Base-by-base conservation (phyloP, 352 stramenopile genomes). In the Phytophthora melonis region DNA sequence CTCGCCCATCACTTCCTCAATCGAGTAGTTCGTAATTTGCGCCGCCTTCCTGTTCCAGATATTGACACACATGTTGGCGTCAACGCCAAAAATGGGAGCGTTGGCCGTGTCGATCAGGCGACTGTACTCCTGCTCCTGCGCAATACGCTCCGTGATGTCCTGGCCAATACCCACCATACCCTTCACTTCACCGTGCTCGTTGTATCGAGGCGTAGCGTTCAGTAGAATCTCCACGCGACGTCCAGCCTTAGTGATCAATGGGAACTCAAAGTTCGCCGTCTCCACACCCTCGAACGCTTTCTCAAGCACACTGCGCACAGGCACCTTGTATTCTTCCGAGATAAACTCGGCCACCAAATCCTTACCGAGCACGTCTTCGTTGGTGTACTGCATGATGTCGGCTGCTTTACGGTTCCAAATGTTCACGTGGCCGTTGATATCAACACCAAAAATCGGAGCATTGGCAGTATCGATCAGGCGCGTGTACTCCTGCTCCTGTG, bases 41-140 rank as follows among this genome's bases (percentile, higher is more conserved):
- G 82, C 86, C n/a, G 86, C 91, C 63, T 97, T 95, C 11, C 93
- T 80, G 68, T 97, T 97, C 92, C 90, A 95, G 34, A 95, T 95
- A 58, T 95, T 96, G 8, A 96, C 62, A 45, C 81, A 66, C 81
- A 75, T 72, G 18, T 78, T 78, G 11, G 61, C 52, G 84, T 97
- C 80, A 11, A 88, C 72, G 11, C 81, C 81, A 52, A 89, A 89
- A 49, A 89, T 87, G 6, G 82, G 81, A 21, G 79, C 81, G 66
- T 88, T 88, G 0, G 81, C 81, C 2, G 73, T 81, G 45, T 88
- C 81, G 50, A 88, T 82, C 49, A 88, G 50, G 11, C 77, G 66
- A 25, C 58, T 74, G 60, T 83, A 87, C 43, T 83, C 80, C 52
- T 83, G 76, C 45, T 86, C 79, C 18, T 79, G 75, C 25, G 63